These are phyloP conservation scores for Cardamine chenopodiifolia DNA, from an alignment of 345 rosid species.

Conservation along the genomic window DNA sequence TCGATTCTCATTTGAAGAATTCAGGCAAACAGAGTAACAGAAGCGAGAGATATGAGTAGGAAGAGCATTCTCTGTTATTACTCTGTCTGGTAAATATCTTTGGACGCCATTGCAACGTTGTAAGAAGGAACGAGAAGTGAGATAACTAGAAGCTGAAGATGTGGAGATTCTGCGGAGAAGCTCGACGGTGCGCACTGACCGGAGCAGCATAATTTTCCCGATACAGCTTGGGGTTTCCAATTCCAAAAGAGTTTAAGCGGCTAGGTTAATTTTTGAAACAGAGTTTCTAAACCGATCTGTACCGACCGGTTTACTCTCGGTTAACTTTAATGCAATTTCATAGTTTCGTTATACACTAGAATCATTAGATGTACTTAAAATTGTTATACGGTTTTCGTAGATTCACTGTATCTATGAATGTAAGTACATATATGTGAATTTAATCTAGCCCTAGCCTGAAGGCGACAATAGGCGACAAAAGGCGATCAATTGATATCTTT, in stretches of 20 bases:
- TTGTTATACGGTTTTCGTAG: no score
- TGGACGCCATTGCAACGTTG: constrained; percentile 15
- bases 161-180: constrained; percentile 26
- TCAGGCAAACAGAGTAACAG: neutral
- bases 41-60: constrained; percentile 8
- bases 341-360: no score
- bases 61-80: neutral
- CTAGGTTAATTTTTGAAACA: constrained; percentile 34
- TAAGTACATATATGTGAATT: no score
- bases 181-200: constrained; percentile 42
- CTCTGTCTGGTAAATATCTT: constrained; percentile 16
- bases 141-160: constrained; percentile 1
- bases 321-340: neutral
- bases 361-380: no score
- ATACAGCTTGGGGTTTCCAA: neutral
- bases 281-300: constrained; percentile 12
- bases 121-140: neutral
- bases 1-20: constrained; percentile 18
- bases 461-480: no score
- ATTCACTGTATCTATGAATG: no score
- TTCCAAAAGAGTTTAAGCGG: constrained; percentile 20
- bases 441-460: no score
- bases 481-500: no score
- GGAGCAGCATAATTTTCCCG: constrained; percentile 33
- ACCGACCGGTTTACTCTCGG: constrained; percentile 32